Evolutionary conservation across 2,329 filamentous ascomycete species (phyloP).

Genomic region (Thielaviopsis euricoi): DNA sequence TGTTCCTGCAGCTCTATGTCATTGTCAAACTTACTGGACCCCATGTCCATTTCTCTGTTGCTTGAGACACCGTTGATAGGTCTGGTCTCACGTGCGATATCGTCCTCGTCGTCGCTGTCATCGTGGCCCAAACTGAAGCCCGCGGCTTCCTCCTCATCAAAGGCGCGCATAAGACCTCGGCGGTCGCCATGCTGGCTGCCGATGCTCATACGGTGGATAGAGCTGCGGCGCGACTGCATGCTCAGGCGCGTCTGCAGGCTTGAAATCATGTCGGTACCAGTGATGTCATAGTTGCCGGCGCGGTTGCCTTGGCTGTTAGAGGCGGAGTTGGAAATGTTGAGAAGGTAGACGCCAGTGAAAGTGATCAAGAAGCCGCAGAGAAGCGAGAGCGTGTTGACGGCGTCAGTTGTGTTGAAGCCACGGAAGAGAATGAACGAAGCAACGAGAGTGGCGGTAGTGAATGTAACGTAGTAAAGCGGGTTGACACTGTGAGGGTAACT

Average conservation of each 20-base stretch:
- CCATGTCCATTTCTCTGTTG: constrained; percentile 20
- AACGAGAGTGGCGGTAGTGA: constrained; percentile 84
- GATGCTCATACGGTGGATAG: constrained; percentile 45
- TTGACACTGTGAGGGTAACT: constrained; percentile 49
- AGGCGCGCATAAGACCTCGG: constrained; percentile 71
- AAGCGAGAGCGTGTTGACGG: constrained; percentile 81
- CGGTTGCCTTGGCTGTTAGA: constrained; percentile 60
- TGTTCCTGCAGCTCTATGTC: constrained; percentile 35
- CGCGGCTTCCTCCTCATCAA: constrained; percentile 65
- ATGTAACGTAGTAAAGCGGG: constrained; percentile 92
- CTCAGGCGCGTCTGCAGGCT: constrained; percentile 79
- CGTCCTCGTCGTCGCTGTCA: constrained; percentile 45
- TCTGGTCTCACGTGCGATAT: constrained; percentile 12
- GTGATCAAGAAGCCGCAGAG: constrained; percentile 88
- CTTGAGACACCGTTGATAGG: constrained; percentile 11
- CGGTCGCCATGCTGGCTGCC: constrained; percentile 53
- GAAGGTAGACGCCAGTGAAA: constrained; percentile 85
- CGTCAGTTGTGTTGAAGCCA: constrained; percentile 88
- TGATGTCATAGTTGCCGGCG: constrained; percentile 53
- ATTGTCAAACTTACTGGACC: constrained; percentile 26
- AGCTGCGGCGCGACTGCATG: constrained; percentile 76
- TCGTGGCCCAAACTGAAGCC: constrained; percentile 68
- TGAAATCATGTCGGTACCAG: constrained; percentile 82
- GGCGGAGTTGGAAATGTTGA: constrained; percentile 88
- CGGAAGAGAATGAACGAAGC: constrained; percentile 93